Conservation (phyloP, 805 yeast genomes). For the Cephaloascus albidus region DNA sequence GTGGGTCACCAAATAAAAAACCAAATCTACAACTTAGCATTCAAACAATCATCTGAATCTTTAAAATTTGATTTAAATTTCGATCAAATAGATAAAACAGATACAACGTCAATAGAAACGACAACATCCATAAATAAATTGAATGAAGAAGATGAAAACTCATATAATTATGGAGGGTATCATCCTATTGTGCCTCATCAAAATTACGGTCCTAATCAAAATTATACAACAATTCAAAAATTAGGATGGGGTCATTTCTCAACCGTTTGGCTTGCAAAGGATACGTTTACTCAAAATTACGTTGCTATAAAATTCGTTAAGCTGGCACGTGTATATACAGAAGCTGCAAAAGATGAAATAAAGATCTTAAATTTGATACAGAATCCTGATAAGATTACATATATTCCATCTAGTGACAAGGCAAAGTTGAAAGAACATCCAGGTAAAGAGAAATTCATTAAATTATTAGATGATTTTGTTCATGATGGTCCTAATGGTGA, state of each 20-base stretch:
- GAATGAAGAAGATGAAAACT: slow-evolving; percentile 40
- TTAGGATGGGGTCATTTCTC: slow-evolving; percentile 70
- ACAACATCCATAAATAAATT: slow-evolving; percentile 10
- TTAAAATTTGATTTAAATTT: not conserved
- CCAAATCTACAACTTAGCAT: not conserved
- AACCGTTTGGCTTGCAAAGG: slow-evolving; percentile 59
- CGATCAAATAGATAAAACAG: not conserved
- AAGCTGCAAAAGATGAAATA: slow-evolving; percentile 61
- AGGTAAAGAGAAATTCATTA: slow-evolving; percentile 44
- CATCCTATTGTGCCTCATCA: slow-evolving; percentile 56
- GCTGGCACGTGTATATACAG: slow-evolving; percentile 41
- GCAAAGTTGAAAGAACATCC: slow-evolving; percentile 20
- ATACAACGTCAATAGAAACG: not conserved
- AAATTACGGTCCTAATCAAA: slow-evolving; percentile 28
- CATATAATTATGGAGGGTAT: slow-evolving; percentile 54
- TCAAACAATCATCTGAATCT: not conserved
- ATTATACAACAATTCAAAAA: slow-evolving; percentile 41
- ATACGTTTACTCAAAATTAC: slow-evolving; percentile 24
- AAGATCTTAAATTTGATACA: slow-evolving; percentile 30
- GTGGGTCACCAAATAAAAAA: too few relatives aligned
- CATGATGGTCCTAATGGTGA: slow-evolving; percentile 55
- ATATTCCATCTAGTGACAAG: slow-evolving; percentile 1
- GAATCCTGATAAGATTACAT: slow-evolving; percentile 5
- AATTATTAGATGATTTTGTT: slow-evolving; percentile 44
- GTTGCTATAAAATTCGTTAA: slow-evolving; percentile 59